A percentile compares a stretch with the other conserved stretches of the same genome.
These are phyloP conservation scores for Podospora anserina DNA, from an alignment of 495 filamentous ascomycete species.

Conservation along the genomic window DNA sequence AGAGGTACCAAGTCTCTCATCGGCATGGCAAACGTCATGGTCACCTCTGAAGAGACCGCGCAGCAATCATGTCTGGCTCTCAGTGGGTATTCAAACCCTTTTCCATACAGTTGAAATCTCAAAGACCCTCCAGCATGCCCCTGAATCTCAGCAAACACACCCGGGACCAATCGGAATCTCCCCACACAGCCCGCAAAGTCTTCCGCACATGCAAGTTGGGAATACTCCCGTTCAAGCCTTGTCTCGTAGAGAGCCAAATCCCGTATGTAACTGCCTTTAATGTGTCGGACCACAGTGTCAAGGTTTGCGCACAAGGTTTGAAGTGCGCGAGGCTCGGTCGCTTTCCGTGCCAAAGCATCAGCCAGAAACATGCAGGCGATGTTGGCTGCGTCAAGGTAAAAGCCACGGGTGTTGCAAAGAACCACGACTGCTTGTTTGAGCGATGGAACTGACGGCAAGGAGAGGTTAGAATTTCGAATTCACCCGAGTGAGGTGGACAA, in stretches of 20 bases:
- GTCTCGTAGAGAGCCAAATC: not conserved
- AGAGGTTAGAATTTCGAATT: too few relatives aligned
- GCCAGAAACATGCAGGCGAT: slow-evolving; percentile 18
- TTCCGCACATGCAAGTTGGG: not conserved
- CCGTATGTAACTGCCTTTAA: not conserved
- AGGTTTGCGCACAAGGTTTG: not conserved
- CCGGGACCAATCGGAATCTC: not conserved
- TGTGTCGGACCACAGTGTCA: not conserved
- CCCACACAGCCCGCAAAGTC: not conserved
- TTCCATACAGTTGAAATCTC: not conserved
- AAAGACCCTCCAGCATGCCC: not conserved
- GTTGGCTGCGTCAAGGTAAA: slow-evolving; percentile 23
- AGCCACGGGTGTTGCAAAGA: slow-evolving; percentile 23
- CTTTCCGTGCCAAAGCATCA: slow-evolving; percentile 5
- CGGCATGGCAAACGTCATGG: slow-evolving; percentile 20
- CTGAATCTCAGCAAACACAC: not conserved
- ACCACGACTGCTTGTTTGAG: slow-evolving; percentile 20
- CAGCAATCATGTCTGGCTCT: not conserved
- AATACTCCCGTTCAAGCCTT: not conserved
- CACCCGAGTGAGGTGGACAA: too few relatives aligned
- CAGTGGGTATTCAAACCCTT: slow-evolving; percentile 12
- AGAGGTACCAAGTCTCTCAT: slow-evolving; percentile 16
- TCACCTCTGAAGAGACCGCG: not conserved
- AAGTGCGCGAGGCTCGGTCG: not conserved
- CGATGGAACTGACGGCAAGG: not conserved